phyloP scores from a whole-genome alignment of 179 eudicot species.

The Patellifolia procumbens region DNA sequence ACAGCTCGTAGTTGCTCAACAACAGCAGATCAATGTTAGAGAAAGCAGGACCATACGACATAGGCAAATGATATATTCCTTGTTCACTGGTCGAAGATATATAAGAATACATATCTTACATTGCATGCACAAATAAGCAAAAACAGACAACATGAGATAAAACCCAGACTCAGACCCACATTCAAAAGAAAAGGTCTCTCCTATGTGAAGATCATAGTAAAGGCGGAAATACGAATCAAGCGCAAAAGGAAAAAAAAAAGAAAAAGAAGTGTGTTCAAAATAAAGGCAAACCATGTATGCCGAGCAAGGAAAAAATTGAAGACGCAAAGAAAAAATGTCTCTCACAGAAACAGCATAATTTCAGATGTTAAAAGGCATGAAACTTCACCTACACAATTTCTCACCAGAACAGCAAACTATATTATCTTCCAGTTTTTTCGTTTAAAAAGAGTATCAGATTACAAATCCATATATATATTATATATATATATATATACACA shows the following conservation, averaged over 20 bases:
- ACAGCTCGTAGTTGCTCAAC: neutral
- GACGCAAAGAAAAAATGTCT: neutral
- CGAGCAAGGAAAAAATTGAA: neutral
- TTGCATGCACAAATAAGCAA: neutral
- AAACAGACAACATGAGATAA: neutral
- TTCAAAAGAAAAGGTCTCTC: neutral
- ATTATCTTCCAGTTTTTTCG: neutral
- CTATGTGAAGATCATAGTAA: neutral
- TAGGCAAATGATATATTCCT: neutral
- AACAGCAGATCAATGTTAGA: neutral
- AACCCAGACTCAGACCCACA: neutral
- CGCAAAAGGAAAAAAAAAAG: neutral
- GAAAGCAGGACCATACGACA: neutral
- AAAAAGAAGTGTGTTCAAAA: neutral
- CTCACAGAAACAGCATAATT: neutral
- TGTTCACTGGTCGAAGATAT: neutral
- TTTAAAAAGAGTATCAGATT: neutral
- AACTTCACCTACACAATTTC: neutral
- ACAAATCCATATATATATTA: neutral
- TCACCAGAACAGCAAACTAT: neutral
- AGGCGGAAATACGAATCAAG: neutral
- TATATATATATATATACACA: neutral
- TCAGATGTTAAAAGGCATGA: neutral
- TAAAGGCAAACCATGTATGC: neutral
- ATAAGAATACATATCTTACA: neutral